Base-by-base conservation (phyloP, 2,329 filamentous ascomycete species). In the Fusarium praegraminearum region DNA sequence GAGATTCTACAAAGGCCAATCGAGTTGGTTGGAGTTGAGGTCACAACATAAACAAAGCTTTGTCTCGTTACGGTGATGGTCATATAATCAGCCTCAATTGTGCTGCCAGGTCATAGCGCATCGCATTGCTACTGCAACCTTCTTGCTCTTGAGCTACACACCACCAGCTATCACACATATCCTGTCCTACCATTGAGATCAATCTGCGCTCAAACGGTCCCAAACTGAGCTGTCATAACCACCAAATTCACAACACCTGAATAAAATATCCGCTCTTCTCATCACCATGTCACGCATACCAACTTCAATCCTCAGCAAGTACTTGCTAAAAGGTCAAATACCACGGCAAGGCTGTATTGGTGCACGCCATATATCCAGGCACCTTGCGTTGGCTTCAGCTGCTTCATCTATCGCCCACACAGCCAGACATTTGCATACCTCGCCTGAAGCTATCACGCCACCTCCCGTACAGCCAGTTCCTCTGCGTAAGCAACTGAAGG, bases 401-500 rank as follows among this genome's bases (percentile, higher is more conserved):
- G 53, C 55, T 43, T 56, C 45, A 28, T 65, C 55, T n/a, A 47
- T 64, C 20, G 33, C 52, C 56, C 52, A 18, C 50, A 55, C 36
- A 50, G 49, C 55, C 69, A 77, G 77, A 65, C 56, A 65, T 41
- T 63, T 81, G 35, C 80, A 83, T 64, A 71, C 76, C 43, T 73
- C 78, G 26, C 57, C 76, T 46, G 58, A 71, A 54, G 64, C 73
- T 47, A 58, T 67, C 26, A 56, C 76, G 47, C 47, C 67, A 40
- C 61, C 65, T 44, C 67, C 43, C 35, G 51, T 66, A 40, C 60
- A 76, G 18, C 43, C 73, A 47, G 78, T 85, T 1, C 89, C 91
- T 12, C 81, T 93, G 12, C 88, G 91, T 33, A 93, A 93, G 76
- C 87, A 91, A 75, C 78, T 93, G 58, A 93, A 93, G 73, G 90